Conservation (phyloP, 2,329 filamentous ascomycete species). For the Fusarium anguioides region DNA sequence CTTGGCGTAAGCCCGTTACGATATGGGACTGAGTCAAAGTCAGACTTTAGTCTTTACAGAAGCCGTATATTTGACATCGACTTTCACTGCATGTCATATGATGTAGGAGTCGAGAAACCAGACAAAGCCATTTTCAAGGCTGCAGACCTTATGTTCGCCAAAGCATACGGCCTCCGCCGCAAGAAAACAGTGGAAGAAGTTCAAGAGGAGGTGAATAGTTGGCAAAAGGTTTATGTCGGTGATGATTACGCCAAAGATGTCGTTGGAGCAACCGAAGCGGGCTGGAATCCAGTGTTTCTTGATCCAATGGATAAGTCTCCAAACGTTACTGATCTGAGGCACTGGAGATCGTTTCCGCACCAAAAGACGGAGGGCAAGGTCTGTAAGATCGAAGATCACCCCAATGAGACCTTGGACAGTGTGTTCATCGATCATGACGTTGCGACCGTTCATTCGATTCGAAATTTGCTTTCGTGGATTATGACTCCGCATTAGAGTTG, state of each 20-base stretch:
- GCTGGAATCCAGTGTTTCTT: slow-evolving; percentile 29
- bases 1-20: slow-evolving; percentile 30
- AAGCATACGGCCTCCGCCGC: slow-evolving; percentile 16
- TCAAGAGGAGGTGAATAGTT: not conserved
- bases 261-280: slow-evolving; percentile 21
- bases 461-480: slow-evolving; percentile 21
- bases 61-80: slow-evolving; percentile 12
- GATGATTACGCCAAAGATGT: slow-evolving; percentile 38
- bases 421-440: slow-evolving; percentile 4
- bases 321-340: not conserved
- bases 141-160: slow-evolving; percentile 56
- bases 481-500: not conserved
- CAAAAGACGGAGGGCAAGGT: fast-evolving
- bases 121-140: slow-evolving; percentile 65
- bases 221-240: slow-evolving; percentile 35
- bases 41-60: not conserved
- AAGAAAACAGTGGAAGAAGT: not conserved
- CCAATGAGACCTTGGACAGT: not conserved
- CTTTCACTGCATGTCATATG: slow-evolving; percentile 64
- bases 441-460: slow-evolving; percentile 22
- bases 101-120: slow-evolving; percentile 71
- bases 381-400: slow-evolving; percentile 12
- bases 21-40: not conserved
- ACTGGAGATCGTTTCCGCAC: not conserved
- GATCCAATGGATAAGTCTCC: slow-evolving; percentile 18